Conservation (phyloP, 768 basidiomycete genomes). For the Termitomyces sp. region DNA sequence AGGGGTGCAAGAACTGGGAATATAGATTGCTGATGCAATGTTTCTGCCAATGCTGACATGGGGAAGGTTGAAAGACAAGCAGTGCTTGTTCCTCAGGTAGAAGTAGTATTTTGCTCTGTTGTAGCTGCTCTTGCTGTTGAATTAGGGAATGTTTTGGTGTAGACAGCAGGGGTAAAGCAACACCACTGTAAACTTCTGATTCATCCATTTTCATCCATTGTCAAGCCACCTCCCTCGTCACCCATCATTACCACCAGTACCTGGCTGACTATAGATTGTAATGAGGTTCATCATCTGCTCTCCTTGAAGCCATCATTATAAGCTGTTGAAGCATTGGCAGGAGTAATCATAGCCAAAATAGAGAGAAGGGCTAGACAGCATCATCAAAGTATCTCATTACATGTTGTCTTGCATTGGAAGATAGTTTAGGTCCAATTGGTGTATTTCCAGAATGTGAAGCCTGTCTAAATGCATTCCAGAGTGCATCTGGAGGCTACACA, state of each 20-base stretch:
- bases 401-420: conserved; percentile 36
- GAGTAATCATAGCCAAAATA: conserved; percentile 16
- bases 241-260: conserved; percentile 26
- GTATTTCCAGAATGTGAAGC: conserved; percentile 69
- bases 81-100: conserved; percentile 15
- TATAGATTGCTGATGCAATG: conserved; percentile 18
- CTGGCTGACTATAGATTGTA: conserved; percentile 41
- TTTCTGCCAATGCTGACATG: conserved; percentile 2
- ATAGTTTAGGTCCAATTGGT: conserved; percentile 43
- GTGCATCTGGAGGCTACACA: too few relatives aligned
- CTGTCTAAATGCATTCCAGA: conserved; percentile 69
- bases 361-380: conserved; percentile 46
- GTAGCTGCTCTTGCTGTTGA: conserved; percentile 13
- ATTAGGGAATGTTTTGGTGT: conserved; percentile 27
- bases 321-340: conserved; percentile 24
- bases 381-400: conserved; percentile 38
- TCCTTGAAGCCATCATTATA: conserved; percentile 43
- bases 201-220: conserved; percentile 56
- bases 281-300: conserved; percentile 71
- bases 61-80: conserved; percentile 31
- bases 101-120: conserved; percentile 2
- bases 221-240: conserved; percentile 44
- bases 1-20: conserved; percentile 31
- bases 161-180: conserved; percentile 25
- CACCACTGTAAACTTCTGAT: conserved; percentile 49